Percentiles rank a stretch among this genome's conserved stretches.
Evolutionary conservation across 768 basidiomycete species (phyloP).

Genomic region (Brasilioporus rufonigricans): DNA sequence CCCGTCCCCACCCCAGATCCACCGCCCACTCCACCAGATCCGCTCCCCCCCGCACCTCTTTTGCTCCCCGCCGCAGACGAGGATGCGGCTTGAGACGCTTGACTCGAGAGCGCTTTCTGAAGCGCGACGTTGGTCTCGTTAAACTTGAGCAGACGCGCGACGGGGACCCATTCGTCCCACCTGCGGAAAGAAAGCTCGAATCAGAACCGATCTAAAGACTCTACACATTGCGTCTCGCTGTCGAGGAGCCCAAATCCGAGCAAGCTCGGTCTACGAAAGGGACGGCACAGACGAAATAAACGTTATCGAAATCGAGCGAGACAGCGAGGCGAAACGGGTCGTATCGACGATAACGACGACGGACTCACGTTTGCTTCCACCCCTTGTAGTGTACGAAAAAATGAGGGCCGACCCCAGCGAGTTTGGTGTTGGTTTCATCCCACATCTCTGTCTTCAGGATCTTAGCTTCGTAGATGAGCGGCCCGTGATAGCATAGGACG

Average conservation of each 20-base stretch:
- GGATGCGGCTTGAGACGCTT: slow-evolving; percentile 42
- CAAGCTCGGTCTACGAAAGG: no score
- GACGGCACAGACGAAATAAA: no score
- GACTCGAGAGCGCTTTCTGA: slow-evolving; percentile 65
- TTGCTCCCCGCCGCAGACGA: slow-evolving; percentile 32
- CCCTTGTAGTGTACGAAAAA: slow-evolving; percentile 99
- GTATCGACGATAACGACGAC: background rate
- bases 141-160: slow-evolving; percentile 74
- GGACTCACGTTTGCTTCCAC: slow-evolving; percentile 92
- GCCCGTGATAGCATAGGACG: slow-evolving; percentile 93
- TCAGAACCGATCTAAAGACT: background rate
- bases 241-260: no score
- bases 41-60: slow-evolving; percentile 20
- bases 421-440: slow-evolving; percentile 60
- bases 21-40: slow-evolving; percentile 29
- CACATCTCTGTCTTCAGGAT: slow-evolving; percentile 68
- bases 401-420: slow-evolving; percentile 68
- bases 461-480: slow-evolving; percentile 94
- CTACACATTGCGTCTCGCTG: no score
- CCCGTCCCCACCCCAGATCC: no score
- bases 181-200: background rate
- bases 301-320: background rate
- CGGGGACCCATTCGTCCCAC: slow-evolving; percentile 67
- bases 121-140: slow-evolving; percentile 76
- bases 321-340: no score